Evolutionary conservation across 371 early-diverging fungal genomes (phyloP).

Genomic region (Mortierella polycephala): DNA sequence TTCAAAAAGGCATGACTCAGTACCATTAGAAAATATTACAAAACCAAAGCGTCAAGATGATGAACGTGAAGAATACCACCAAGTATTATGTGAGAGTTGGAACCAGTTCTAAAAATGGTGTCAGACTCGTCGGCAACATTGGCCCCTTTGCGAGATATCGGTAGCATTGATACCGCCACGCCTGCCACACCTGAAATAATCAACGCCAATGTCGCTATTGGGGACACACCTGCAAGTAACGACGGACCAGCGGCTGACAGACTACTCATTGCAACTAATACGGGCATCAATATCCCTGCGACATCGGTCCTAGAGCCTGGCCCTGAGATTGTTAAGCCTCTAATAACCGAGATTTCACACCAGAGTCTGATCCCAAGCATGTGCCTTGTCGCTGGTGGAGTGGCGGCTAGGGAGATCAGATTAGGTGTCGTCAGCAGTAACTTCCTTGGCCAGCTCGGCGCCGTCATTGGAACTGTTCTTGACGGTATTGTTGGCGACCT

Average conservation of each 20-base stretch:
- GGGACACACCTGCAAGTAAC: no score
- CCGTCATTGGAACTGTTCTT: conserved; percentile 19
- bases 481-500: conserved; percentile 24
- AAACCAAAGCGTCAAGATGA: conserved; percentile 8
- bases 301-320: conserved; percentile 5
- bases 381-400: conserved; percentile 6
- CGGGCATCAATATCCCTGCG: neutral
- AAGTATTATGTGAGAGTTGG: conserved; percentile 41
- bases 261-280: neutral
- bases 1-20: conserved; percentile 17
- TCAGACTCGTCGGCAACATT: conserved; percentile 39
- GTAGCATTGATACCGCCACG: no score
- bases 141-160: conserved; percentile 19
- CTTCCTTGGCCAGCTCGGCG: conserved; percentile 19
- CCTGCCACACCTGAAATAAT: no score
- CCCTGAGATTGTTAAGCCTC: neutral
- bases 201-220: no score
- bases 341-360: conserved; percentile 12
- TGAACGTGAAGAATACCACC: conserved; percentile 11
- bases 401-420: conserved; percentile 15
- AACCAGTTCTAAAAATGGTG: conserved; percentile 20
- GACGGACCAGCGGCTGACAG: neutral
- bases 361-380: conserved; percentile 14
- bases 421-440: conserved; percentile 15
- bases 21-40: conserved; percentile 33